These are phyloP conservation scores for Cadophora gregata DNA, from an alignment of 2,329 filamentous ascomycete genomes.

Conservation along the genomic window DNA sequence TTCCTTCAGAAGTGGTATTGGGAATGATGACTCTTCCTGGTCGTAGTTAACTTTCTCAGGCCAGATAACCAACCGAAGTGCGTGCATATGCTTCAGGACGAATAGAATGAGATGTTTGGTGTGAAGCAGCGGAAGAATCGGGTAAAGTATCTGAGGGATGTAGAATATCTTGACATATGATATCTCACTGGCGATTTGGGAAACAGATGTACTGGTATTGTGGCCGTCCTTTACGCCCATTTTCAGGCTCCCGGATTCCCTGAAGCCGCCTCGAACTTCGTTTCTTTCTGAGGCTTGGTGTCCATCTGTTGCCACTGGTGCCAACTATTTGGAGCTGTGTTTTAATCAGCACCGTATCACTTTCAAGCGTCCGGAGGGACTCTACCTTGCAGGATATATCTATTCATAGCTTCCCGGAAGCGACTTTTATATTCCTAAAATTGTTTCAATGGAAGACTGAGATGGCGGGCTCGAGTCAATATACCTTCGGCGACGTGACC, in stretches of 20 bases:
- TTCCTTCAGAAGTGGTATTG: no score
- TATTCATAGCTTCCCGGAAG: constrained; percentile 95
- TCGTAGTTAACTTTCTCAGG: no score
- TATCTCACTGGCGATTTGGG: no score
- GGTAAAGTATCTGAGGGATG: neutral
- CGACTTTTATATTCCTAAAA: constrained; percentile 81
- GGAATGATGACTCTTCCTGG: no score
- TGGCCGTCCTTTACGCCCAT: neutral
- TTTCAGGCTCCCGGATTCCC: neutral
- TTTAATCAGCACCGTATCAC: neutral
- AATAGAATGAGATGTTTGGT: no score
- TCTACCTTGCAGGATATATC: constrained; percentile 61
- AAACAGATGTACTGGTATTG: neutral
- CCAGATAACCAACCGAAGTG: no score
- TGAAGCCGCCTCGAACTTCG: constrained; percentile 2
- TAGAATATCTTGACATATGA: neutral
- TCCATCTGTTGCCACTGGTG: constrained; percentile 23
- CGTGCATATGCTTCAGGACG: no score
- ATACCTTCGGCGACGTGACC: constrained; percentile 92
- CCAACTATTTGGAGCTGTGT: constrained; percentile 23
- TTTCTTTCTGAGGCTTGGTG: constrained; percentile 31
- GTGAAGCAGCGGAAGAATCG: neutral
- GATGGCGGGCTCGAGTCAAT: no score
- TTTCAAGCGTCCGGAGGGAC: neutral
- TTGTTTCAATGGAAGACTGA: neutral